Evolutionary conservation across 164 flowering plant genomes (phyloP).

Genomic region (Magnolia sinica): DNA sequence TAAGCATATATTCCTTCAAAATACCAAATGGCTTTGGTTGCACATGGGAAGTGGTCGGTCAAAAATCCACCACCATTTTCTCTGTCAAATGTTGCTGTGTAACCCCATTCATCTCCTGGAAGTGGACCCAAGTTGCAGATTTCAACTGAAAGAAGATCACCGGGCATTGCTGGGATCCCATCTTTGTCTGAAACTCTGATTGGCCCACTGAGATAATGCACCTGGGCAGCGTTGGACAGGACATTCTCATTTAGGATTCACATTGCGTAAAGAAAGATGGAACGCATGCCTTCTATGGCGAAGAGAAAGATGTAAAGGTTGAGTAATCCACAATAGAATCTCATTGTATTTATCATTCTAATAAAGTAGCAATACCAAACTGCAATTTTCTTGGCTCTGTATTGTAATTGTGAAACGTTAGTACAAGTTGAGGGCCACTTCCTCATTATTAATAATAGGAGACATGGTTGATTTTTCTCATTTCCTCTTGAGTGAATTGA

Average conservation of each 20-base stretch:
- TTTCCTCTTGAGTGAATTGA: neutral
- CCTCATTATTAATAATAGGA: neutral
- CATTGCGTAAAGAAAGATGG: neutral
- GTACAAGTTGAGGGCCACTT: neutral
- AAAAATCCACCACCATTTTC: constrained; percentile 97
- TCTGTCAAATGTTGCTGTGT: constrained; percentile 80
- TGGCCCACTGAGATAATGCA: constrained; percentile 91
- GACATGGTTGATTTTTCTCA: neutral
- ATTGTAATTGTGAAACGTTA: neutral
- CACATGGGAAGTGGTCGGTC: constrained; percentile 90
- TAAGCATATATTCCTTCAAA: constrained; percentile 94
- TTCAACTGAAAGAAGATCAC: constrained; percentile 92
- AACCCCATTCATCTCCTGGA: constrained; percentile 97
- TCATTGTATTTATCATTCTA: neutral
- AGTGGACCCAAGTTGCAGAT: constrained; percentile 93
- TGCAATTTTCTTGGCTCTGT: neutral
- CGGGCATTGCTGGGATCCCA: constrained; percentile 77
- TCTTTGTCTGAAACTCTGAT: constrained; percentile 63
- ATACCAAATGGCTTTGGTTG: constrained; percentile 97
- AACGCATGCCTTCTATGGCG: neutral
- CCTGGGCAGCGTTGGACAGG: constrained; percentile 30
- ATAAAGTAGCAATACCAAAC: neutral
- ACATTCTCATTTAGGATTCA: neutral
- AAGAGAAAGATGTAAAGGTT: neutral
- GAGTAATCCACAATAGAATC: neutral